Percentiles rank a stretch among this genome's conserved stretches.
Evolutionary conservation across 1,284 basidiomycete genomes (phyloP).

Genomic region (Gomphus bonarii): DNA sequence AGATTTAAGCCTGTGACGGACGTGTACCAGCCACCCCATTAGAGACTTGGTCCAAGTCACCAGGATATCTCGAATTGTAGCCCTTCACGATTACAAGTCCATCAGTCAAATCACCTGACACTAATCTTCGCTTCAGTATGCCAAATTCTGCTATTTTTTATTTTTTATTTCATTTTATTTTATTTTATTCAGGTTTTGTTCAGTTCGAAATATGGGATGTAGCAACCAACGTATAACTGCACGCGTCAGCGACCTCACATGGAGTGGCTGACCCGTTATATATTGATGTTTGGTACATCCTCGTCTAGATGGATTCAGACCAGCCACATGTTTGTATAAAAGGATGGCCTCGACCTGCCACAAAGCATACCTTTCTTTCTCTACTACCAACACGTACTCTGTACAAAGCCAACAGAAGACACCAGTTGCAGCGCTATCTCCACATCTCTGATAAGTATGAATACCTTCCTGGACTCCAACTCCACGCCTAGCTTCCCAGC

Average conservation of each 20-base stretch:
- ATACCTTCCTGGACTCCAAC: neutral
- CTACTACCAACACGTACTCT: neutral
- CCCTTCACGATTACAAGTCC: too few species aligned
- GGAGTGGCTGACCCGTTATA: neutral
- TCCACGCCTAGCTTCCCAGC: neutral
- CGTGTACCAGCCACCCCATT: too few species aligned
- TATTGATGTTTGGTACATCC: neutral
- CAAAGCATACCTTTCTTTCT: neutral
- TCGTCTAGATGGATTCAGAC: neutral
- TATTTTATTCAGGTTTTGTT: too few species aligned
- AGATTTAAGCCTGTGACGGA: too few species aligned
- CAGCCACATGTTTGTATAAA: neutral
- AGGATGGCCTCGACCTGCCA: neutral
- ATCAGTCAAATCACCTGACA: too few species aligned
- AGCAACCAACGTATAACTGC: too few species aligned
- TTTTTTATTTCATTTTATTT: too few species aligned
- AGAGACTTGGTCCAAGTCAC: too few species aligned
- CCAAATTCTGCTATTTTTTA: too few species aligned
- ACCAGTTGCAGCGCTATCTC: neutral
- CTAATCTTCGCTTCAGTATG: too few species aligned
- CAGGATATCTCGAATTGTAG: too few species aligned
- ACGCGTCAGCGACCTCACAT: neutral
- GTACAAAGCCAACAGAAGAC: neutral
- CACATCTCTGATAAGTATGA: neutral
- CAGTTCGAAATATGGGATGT: too few species aligned